Base-by-base conservation (phyloP, 768 basidiomycete genomes). In the Collybia mongolica region DNA sequence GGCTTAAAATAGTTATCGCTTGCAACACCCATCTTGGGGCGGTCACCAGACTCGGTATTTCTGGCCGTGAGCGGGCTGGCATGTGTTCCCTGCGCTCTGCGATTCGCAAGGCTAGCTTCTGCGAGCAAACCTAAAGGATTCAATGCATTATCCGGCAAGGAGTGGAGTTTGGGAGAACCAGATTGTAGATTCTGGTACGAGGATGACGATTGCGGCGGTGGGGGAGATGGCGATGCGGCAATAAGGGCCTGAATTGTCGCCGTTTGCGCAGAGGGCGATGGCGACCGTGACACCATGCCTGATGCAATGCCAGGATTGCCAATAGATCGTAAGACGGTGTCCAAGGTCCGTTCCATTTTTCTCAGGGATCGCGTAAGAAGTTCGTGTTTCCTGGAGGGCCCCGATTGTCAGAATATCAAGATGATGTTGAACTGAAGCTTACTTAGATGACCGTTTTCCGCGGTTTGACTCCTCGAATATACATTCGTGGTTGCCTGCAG, bases 401-500 rank as follows among this genome's bases (percentile, higher is more conserved):
- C 62, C 54, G 62, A 53, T 65, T 51, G 69, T 57, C 48, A 58
- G 55, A 55, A 61, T 53, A 37, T 51, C 59, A 48, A 40, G 56
- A 22, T 19, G 24, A 24, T 44, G 52, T 38, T 43, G 39, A 37
- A 46, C 51, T 42, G 18, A 45, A 18, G 59, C 79, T 56, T 68
- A 91, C 90, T 90, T 92, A 48, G 87, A 80, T 18, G 88, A 83
- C 9, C 91, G 83, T 66, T 95, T 96, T 37, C 97, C 97, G 42
- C 97, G 81, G 65, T 98, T 95, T 1, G 90, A 93, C 65, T 98
- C 96, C 71, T 98, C 94, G 55, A 99, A 98, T 39, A 97, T 82
- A 62, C 97, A 99, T 58, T 96, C 92, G 60, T 95, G 89, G 56
- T 82, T 82, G 17, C 89, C 86, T 0, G 83, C 61, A 40, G 72